Conservation (phyloP, 2,329 filamentous ascomycete genomes). For the Colletotrichum eleusines region DNA sequence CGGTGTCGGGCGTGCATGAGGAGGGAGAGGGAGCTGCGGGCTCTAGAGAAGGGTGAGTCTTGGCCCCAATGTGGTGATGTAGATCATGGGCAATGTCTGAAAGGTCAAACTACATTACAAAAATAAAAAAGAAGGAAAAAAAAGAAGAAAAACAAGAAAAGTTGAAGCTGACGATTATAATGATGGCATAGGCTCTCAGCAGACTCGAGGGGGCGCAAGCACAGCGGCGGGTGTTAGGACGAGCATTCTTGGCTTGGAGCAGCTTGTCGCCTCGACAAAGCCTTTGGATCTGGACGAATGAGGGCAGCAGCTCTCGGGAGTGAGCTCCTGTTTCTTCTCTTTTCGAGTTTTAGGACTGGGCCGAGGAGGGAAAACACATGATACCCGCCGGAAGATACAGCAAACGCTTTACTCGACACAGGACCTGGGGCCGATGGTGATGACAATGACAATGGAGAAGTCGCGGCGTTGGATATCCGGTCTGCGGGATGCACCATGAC, state of each 20-base stretch:
- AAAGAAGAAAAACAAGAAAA: too few relatives aligned
- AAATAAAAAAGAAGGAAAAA: too few relatives aligned
- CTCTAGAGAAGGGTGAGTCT: neutral
- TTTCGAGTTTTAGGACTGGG: neutral
- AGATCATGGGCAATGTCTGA: neutral
- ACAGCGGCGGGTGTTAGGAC: slow-evolving; percentile 27
- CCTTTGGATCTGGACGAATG: slow-evolving; percentile 27
- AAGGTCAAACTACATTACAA: too few relatives aligned
- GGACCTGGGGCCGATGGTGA: neutral
- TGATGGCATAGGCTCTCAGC: neutral
- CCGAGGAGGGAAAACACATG: neutral
- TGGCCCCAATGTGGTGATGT: neutral
- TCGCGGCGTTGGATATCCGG: slow-evolving; percentile 5
- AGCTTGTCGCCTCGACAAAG: slow-evolving; percentile 34
- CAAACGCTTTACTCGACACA: neutral
- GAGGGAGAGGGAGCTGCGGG: slow-evolving; percentile 19
- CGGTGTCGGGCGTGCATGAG: slow-evolving; percentile 44
- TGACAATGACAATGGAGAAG: neutral
- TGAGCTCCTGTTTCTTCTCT: neutral
- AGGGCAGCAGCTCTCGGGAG: neutral
- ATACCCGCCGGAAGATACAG: slow-evolving; percentile 2
- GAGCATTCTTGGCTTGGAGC: slow-evolving; percentile 35
- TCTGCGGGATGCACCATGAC: slow-evolving; percentile 15
- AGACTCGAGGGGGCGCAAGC: neutral
- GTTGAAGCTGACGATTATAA: slow-evolving; percentile 1